phyloP scores from a whole-genome alignment of 371 early-diverging fungal genomes.

The Agmasoma carcini region DNA sequence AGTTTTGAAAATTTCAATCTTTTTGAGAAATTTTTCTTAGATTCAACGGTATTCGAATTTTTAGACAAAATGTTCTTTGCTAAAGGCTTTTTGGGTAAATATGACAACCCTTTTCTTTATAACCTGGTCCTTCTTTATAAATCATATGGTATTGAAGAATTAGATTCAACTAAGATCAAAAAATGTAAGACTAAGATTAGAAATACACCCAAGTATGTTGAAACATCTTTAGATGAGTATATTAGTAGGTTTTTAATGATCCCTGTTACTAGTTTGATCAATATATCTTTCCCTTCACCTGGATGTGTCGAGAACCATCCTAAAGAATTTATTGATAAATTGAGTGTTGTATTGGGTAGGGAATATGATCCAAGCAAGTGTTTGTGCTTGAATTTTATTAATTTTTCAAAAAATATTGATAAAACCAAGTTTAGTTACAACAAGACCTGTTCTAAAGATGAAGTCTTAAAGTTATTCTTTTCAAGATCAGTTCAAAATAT shows the following conservation, averaged over 20 bases:
- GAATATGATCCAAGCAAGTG: not conserved
- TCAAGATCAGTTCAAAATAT: conserved; percentile 13
- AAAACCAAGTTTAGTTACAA: not conserved
- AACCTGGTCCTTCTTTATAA: conserved; percentile 27
- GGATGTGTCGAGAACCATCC: conserved; percentile 8
- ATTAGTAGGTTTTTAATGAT: conserved; percentile 15
- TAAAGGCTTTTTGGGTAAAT: not conserved
- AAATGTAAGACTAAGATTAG: conserved; percentile 14
- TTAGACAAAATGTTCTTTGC: conserved; percentile 32
- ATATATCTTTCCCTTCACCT: conserved; percentile 19
- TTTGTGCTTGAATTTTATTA: conserved; percentile 10
- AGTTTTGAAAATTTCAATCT: not conserved
- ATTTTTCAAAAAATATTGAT: conserved; percentile 12
- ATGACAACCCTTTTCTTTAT: conserved; percentile 10
- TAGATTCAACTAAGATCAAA: conserved; percentile 7
- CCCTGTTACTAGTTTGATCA: conserved; percentile 24
- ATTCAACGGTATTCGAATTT: conserved; percentile 33
- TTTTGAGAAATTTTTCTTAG: conserved; percentile 32
- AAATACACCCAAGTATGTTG: conserved; percentile 25
- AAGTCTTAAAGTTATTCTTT: conserved; percentile 15
- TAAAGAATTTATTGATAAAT: too few species aligned
- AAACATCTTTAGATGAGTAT: conserved; percentile 10
- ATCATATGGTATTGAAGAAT: conserved; percentile 31
- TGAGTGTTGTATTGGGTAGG: not conserved
- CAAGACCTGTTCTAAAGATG: not conserved